Percentiles rank a stretch among this genome's conserved stretches.
phyloP scores from a whole-genome alignment of 768 basidiomycete genomes.

The Mycena venus region DNA sequence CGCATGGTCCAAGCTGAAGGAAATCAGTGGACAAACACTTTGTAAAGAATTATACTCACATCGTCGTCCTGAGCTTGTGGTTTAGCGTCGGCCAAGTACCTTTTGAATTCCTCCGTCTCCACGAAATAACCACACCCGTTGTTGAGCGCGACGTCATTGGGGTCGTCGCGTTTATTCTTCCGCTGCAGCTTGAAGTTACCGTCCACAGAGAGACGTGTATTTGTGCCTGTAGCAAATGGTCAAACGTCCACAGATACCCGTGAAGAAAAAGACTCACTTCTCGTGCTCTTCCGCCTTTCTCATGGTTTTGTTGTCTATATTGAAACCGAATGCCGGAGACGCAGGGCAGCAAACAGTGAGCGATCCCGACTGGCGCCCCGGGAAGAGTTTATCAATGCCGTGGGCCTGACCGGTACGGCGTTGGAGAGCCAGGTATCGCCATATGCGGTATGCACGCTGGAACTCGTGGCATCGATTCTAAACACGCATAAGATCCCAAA shows the following conservation, averaged over 20 bases:
- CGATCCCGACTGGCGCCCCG: background rate
- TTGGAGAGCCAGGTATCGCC: conserved; percentile 12
- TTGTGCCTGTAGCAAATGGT: background rate
- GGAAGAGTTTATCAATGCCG: conserved; percentile 5
- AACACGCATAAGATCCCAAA: background rate
- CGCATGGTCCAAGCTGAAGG: conserved; percentile 29
- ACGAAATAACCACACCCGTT: background rate
- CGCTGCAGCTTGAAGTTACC: conserved; percentile 14
- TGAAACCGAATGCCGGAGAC: conserved; percentile 27
- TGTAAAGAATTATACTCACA: background rate
- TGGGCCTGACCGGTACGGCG: conserved; percentile 28
- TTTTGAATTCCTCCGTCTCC: background rate
- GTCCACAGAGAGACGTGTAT: background rate
- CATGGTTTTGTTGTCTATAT: conserved; percentile 1
- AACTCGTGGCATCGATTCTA: conserved; percentile 30
- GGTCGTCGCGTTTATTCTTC: conserved; percentile 6
- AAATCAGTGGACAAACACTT: background rate
- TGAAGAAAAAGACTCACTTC: background rate
- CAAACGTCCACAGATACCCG: background rate
- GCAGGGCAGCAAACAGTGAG: conserved; percentile 11
- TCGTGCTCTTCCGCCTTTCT: background rate
- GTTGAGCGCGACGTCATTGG: background rate
- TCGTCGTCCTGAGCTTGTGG: background rate
- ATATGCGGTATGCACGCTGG: conserved; percentile 14
- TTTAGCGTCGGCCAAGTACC: too few relatives aligned